Evolutionary conservation across 1,284 basidiomycete genomes (phyloP), one percentile per base, ranked within the genome.

Genomic region (Moesziomyces sp.): DNA sequence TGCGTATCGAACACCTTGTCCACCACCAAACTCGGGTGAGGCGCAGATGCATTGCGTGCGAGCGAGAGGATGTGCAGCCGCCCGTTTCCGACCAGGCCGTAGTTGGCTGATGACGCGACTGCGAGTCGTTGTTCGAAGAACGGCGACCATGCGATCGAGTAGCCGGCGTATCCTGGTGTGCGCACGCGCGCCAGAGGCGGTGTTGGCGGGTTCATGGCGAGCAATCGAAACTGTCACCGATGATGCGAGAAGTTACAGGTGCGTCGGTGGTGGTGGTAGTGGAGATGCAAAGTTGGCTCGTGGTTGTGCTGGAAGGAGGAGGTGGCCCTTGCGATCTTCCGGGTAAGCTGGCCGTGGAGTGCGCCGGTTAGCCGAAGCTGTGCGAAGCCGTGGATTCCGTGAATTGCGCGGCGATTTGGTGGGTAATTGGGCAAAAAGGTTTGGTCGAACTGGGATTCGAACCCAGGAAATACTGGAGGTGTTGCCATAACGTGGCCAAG

Each of bases 31-130:
- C 58, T 45, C 3, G 72, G 65, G 10, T 51, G 18, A 21, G 43
- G 34, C 4, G 56, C 19, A 1, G 54, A 28, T 4, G 58, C 44
- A 16, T 47, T 28, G 5, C 58, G 52, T 0, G 58, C 34, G 18
- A 77, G 58, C 4, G 60, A 48, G 28, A 80, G 56, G 23, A 82
- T 61, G 62, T 77, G 69, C 2, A 83, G 52, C 1, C 79, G 67
- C 8, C 96, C 96, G 84, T 97, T 97, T 18, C 96, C 96, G 26
- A 98, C 91, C 5, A 98, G 88, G 3, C 96, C 95, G 84, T 93
- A 98, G 86, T 98, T 98, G 38, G 95, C 93, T 0, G 94, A 88
- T 1, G 93, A 93, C 6, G 94, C 94, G 19, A 97, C 87, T 1
- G 95, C 96, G 28, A 97, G 85, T 24, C 90, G 88, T 18, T 88